These are phyloP conservation scores for Candolleomyces efflorescens DNA, from an alignment of 768 basidiomycete genomes.

Conservation along the genomic window DNA sequence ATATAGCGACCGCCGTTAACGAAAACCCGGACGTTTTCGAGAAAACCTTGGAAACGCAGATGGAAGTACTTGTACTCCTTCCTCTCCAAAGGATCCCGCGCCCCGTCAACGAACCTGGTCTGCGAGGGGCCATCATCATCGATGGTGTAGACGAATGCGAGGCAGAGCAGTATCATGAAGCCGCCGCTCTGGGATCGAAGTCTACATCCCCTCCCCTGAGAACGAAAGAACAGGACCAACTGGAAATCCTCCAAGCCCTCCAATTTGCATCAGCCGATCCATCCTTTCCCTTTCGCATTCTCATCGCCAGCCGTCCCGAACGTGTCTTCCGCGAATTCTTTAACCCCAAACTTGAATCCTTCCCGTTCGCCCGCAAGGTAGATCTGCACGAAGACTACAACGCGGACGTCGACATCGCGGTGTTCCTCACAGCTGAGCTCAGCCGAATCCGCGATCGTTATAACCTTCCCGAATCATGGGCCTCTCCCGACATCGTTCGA, in stretches of 20 bases:
- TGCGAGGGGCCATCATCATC: background rate
- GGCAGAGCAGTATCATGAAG: background rate
- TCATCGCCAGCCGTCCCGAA: background rate
- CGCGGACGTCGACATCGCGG: background rate
- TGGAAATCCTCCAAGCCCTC: background rate
- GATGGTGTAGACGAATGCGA: background rate
- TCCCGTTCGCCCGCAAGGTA: background rate
- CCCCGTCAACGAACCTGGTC: no score
- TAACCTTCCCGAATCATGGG: background rate
- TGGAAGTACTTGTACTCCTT: background rate
- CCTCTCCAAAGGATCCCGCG: background rate
- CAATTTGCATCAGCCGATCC: background rate
- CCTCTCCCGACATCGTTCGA: background rate
- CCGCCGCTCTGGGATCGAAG: background rate
- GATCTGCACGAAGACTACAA: background rate
- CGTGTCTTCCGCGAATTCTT: background rate
- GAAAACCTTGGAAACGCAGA: background rate
- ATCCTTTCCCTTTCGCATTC: background rate
- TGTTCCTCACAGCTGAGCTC: background rate
- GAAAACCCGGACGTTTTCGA: background rate
- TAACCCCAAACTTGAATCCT: background rate
- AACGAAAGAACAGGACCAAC: background rate
- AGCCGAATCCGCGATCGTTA: background rate
- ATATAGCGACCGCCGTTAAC: background rate
- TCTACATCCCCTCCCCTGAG: background rate